Evolutionary conservation across 768 basidiomycete species (phyloP).

Genomic region (Tricholoma furcatifolium): DNA sequence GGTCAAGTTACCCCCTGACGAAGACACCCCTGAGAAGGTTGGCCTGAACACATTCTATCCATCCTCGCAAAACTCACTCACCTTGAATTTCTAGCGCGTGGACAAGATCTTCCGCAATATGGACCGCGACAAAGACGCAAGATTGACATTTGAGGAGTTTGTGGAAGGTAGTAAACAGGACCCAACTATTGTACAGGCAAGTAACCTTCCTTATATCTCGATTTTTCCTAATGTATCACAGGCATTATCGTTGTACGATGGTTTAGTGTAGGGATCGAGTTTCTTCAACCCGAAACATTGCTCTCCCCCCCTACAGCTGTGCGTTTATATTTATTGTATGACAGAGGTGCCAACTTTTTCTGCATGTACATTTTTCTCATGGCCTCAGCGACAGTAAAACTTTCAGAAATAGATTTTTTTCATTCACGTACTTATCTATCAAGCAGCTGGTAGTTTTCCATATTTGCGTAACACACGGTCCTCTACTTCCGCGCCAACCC

Average conservation of each 20-base stretch:
- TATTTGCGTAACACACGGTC: slow-evolving; percentile 75
- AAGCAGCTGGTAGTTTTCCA: slow-evolving; percentile 50
- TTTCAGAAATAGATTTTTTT: background rate
- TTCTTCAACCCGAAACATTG: too few species aligned
- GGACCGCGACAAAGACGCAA: slow-evolving; percentile 94
- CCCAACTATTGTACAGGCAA: slow-evolving; percentile 96
- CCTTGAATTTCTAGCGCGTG: slow-evolving; percentile 64
- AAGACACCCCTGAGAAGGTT: slow-evolving; percentile 99
- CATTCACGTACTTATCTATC: slow-evolving; percentile 16
- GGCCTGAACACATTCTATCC: slow-evolving; percentile 23
- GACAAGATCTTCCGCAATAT: slow-evolving; percentile 98
- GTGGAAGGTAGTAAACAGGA: slow-evolving; percentile 98
- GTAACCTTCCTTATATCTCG: slow-evolving; percentile 1
- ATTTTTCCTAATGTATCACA: slow-evolving; percentile 28
- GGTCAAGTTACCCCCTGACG: slow-evolving; percentile 97
- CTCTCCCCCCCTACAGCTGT: too few species aligned
- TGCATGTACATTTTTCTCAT: too few species aligned
- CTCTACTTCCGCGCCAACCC: slow-evolving; percentile 83
- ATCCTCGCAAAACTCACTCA: slow-evolving; percentile 7
- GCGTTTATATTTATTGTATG: too few species aligned
- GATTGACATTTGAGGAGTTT: slow-evolving; percentile 94
- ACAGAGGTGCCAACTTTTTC: too few species aligned
- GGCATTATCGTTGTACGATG: slow-evolving; percentile 95
- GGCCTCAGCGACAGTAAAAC: background rate
- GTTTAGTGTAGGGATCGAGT: slow-evolving; percentile 61